These are phyloP conservation scores for Geotrichum bryndzae DNA, from an alignment of 1,139 yeast genomes.

Conservation along the genomic window DNA sequence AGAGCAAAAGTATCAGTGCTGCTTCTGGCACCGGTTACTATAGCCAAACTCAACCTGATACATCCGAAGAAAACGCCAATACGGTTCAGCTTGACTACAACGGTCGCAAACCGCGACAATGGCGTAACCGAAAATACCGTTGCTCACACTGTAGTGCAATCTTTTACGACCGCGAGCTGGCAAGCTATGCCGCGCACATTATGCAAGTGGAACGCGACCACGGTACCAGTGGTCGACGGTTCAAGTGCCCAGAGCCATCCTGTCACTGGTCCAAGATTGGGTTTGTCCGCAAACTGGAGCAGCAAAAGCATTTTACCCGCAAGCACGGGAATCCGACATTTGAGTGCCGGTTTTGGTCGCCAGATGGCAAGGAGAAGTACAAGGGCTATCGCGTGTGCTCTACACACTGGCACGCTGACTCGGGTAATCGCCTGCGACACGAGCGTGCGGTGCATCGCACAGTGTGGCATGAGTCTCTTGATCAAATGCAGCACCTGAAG, in stretches of 20 bases:
- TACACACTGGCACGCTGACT: constrained; percentile 32
- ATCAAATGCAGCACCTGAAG: not conserved
- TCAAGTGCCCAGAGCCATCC: constrained; percentile 27
- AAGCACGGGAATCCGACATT: constrained; percentile 30
- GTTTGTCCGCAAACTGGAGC: constrained; percentile 14
- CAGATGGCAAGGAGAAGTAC: constrained; percentile 26
- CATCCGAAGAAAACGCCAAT: not conserved
- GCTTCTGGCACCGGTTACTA: not conserved
- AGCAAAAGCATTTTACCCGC: constrained; percentile 21
- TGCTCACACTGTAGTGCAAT: constrained; percentile 28
- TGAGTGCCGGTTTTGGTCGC: constrained; percentile 31
- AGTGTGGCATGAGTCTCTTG: constrained; percentile 10
- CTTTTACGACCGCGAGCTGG: constrained; percentile 26
- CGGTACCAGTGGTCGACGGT: constrained; percentile 22
- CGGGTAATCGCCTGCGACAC: constrained; percentile 30
- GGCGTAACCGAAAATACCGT: constrained; percentile 29
- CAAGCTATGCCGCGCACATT: constrained; percentile 25
- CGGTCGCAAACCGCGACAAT: constrained; percentile 29
- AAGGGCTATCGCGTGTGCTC: constrained; percentile 28
- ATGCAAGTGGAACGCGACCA: constrained; percentile 24
- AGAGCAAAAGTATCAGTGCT: constrained; percentile 1
- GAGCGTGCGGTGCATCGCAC: constrained; percentile 30
- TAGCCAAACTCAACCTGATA: not conserved
- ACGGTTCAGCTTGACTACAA: constrained; percentile 23
- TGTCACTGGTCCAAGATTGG: constrained; percentile 29